Base-by-base conservation (phyloP, 208 protist genomes). In the Sergeia podlipaevii region DNA sequence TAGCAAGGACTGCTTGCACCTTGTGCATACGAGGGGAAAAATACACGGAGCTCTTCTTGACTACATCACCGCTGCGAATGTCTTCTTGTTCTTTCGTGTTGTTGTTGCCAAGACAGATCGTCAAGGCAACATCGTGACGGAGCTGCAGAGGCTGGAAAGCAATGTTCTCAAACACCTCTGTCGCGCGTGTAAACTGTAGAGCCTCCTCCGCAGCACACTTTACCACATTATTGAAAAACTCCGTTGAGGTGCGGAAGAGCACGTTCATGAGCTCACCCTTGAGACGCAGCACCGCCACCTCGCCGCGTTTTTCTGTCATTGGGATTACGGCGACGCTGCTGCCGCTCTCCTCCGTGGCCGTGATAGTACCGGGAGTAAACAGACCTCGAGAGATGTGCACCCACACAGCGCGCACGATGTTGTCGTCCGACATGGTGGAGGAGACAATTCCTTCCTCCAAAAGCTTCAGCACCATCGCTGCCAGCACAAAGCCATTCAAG, bases 401-500 rank as follows among this genome's bases (percentile, higher is more conserved):
- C 83, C 80, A 91, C 44, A 91, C 78, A 8, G 84, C 60, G 8
- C 87, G 70, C 49, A 81, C 79, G 28, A 80, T 71, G 53, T 85
- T 87, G 43, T 91, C 83, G 24, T 89, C 77, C 5, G 77, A 81
- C 87, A 91, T 91, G 38, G 36, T 57, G 0, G 80, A 55, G 15
- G 63, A 70, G 11, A 94, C 41, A 38, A 91, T 65, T 42, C 78
- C 81, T 43, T 90, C 80, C 65, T 94, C 70, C 24, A 82, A 52
- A 20, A 94, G 72, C 6, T 62, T 64, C 32, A 87, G 46, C 17
- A 94, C 60, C 68, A 94, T 77, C 6, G 75, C 75, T 10, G 78
- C 44, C 20, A 94, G 15, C n/a, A 85, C 44, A 41, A 94, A 94
- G 28, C 87, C 83, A 58, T 81, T 91, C 37, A 94, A 54, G 4